Percentiles rank a stretch among this genome's conserved stretches.
Evolutionary conservation across 164 flowering plant species (phyloP).

Genomic region (Hamamelis virginiana): DNA sequence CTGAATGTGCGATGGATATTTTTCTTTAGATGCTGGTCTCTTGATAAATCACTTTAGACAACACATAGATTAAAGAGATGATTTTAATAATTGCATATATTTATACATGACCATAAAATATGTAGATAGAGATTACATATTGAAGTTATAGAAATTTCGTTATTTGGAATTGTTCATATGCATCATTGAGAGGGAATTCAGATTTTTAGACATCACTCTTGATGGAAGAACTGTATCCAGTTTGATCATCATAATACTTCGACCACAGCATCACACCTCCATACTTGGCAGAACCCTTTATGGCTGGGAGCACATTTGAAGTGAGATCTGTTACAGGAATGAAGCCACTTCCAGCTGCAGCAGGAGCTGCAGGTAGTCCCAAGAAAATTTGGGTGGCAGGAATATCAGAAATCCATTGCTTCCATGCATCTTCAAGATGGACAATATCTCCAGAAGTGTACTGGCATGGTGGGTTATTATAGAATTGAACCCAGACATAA

Average conservation of each 20-base stretch:
- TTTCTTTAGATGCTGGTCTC: no score
- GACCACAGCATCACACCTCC: constrained; percentile 11
- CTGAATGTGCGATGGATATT: no score
- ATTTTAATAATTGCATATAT: no score
- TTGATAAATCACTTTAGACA: no score
- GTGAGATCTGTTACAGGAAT: constrained; percentile 1
- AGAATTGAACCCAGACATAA: constrained; percentile 5
- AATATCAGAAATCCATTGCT: not conserved
- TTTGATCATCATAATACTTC: not conserved
- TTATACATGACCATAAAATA: no score
- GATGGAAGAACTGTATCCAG: constrained; percentile 5
- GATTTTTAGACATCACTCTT: constrained; percentile 5
- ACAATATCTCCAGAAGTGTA: not conserved
- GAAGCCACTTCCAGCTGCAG: constrained; percentile 7
- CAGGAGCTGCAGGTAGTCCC: constrained; percentile 1
- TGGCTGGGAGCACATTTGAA: constrained; percentile 3
- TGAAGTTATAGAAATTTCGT: not conserved
- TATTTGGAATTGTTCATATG: not conserved
- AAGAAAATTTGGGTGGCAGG: constrained; percentile 10
- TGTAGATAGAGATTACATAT: not conserved
- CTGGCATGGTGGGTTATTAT: not conserved
- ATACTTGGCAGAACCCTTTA: constrained; percentile 10
- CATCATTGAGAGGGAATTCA: not conserved
- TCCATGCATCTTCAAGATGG: not conserved
- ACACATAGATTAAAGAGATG: no score